Evolutionary conservation across 2,329 filamentous ascomycete species (phyloP), one percentile per base, ranked within the genome.

Genomic region (Phyllosticta citribraziliensis): DNA sequence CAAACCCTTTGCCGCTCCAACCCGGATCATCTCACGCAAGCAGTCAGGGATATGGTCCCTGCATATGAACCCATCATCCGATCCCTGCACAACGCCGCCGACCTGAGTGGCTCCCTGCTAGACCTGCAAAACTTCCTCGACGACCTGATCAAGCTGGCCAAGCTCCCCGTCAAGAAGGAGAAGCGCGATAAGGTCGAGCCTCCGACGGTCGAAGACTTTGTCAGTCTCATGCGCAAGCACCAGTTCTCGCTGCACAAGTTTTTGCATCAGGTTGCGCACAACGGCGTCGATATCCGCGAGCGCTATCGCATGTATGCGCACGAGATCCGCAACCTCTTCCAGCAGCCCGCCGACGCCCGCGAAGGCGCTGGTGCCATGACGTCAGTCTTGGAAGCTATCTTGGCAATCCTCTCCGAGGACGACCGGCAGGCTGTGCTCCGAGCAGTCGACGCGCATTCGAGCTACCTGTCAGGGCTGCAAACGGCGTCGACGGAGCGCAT

Each of bases 1-100:
- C 79, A 80, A 12, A 81, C 84, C 0, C 74, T 91, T 14, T 93
- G 89, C 72, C 82, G 83, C 14, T 79, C 84, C 54, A 83, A 80
- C 24, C 89, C 89, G 0, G 89, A 93, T 66, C 78, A 88, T 10
- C 78, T 91, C n/a, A 92, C 89, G 0, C 80, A 84, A 9, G 80
- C 84, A 0, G 75, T 92, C 55, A 80, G 82, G 30, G 86, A 90
- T 62, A 72, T 80, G 0, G 82, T 91, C 5, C 77, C 80, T 0
- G 85, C 86, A 1, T 89, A 88, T 65, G 88, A 91, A 58, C 88
- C 88, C 0, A 84, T 91, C 63, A 89, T 94, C 61, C 81, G 88
- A 22, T 76, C 80, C 2, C 77, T 92, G 6, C 89, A 93, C 70
- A 82, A 88, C 59, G 82, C 82, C 2, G 81, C 91, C 24, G 87